Base-by-base conservation (phyloP, 441 rosid species). In the Heliophila coronopifolia region DNA sequence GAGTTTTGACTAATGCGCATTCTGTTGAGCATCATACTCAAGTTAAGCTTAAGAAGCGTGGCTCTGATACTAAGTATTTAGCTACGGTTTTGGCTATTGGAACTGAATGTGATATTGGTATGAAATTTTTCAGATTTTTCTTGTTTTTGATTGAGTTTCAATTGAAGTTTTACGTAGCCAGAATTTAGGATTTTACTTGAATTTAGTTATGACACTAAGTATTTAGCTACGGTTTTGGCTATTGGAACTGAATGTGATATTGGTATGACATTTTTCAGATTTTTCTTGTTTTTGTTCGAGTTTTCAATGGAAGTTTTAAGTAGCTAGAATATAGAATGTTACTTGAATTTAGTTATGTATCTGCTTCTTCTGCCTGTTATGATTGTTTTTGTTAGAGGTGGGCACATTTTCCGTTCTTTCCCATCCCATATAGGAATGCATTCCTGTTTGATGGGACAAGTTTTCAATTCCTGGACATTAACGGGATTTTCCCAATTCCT, bases 231-330 rank as follows among this genome's bases (percentile, higher is more conserved):
- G 3, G 94, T 92, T 10, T 68, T 87, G 41, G 86, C 95, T 10
- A 78, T 81, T 61, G 98, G 98, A 15, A 85, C 85, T 1, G 98
- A 87, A 55, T 92, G 96, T 14, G 96, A 92, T 39, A 91, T 87
- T 55, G 95, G 95, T 84, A 77, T 36, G 54, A 5, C 51, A 38
- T n/a, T n/a, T n/a, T 11, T 32, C 1, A 31, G 25, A 20, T 6
- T 20, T 2, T 19, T 17, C 19, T 30, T 13, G 7, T 12, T 31
- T 2, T 48, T 7, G 7, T 32, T 19, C 19, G 10, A 11, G 25
- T n/a, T 9, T 46, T 12, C 22, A 5, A 26, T 26, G 17, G 4
- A 33, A 33, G 9, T 24, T 7, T 13, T 33, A 33, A 33, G 17
- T 33, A 33, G 37, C 17, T 11, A 17, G 23, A 17, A 2, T 37